Evolutionary conservation across 169 alveolate genomes (phyloP), one percentile per base, ranked within the genome.

Genomic region (Plasmodium berghei): DNA sequence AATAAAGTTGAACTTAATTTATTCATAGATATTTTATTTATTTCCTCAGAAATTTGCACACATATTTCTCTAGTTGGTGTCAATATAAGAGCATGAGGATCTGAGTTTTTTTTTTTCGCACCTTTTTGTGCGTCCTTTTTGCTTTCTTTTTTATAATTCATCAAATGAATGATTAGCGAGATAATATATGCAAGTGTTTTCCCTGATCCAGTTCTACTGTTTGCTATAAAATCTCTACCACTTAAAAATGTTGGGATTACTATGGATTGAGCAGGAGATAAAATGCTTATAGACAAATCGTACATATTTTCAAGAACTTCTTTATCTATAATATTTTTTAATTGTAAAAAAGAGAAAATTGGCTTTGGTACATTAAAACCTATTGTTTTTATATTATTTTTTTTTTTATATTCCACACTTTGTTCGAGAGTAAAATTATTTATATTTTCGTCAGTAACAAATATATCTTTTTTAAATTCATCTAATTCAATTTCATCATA

Each of bases 151-250:
- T 93, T 94, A 87, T 93, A 95, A 6, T 97, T 97, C 86, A 94
- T 72, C 59, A 97, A 91, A 70, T 97, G 99, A n/a, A 96, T 95
- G 20, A 97, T 72, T 58, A 96, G 96, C 9, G 99, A 99, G 16
- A 97, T 89, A 77, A 97, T 77, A 88, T 93, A 98, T 12, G 99
- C 97, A 59, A 97, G 88, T 46, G 99, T 98, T 91, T 98, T 98
- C 6, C 99, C 99, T 55, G 98, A 94, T 3, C 99, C 99, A 0
- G 99, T 97, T 80, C 97, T 97, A 12, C 99, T 97, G 59, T 96
- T 97, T 26, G 99, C 99, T 24, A 98, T 96, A 88, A 97, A 94
- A 91, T 98, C 99, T 52, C 98, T 92, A 34, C 99, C 99, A 54
- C 96, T 80, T 10, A 95, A 88, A 40, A 94, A 95, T 14, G 64